Conservation (phyloP, 2,329 filamentous ascomycete species). For the Alternaria ethzedia region DNA sequence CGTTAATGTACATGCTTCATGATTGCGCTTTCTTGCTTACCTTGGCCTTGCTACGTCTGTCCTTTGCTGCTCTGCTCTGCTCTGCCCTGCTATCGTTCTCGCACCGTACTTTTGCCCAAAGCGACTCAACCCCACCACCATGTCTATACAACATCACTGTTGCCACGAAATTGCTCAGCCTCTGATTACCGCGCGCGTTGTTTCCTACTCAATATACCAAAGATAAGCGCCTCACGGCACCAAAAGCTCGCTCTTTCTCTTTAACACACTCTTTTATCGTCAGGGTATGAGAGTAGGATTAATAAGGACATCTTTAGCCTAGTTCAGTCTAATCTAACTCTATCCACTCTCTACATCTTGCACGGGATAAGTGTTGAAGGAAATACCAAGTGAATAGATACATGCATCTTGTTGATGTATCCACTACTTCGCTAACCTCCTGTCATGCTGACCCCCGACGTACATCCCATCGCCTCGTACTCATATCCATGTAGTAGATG, state of each 20-base stretch:
- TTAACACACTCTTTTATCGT: not conserved
- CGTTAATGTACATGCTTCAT: conserved; percentile 18
- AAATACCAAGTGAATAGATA: not conserved
- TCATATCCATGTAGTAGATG: not conserved
- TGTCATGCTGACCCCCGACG: not conserved
- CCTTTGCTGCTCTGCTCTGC: not conserved
- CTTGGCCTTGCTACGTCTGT: not conserved
- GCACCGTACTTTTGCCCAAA: not conserved
- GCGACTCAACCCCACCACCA: not conserved
- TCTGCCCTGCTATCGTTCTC: not conserved
- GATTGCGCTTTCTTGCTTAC: not conserved
- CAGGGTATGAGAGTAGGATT: not conserved
- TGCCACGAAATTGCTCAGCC: not conserved
- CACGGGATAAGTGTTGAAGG: not conserved
- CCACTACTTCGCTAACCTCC: not conserved
- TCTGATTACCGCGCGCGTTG: not conserved
- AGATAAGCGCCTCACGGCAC: conserved; percentile 13
- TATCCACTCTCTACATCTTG: not conserved
- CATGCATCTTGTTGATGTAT: not conserved
- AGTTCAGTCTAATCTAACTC: not conserved
- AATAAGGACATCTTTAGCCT: not conserved
- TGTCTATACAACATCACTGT: not conserved
- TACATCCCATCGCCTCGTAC: not conserved
- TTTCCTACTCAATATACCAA: conserved; percentile 4
- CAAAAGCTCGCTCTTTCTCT: not conserved